These are phyloP conservation scores for Penicillium lagena DNA, from an alignment of 495 filamentous ascomycete species.

Conservation along the genomic window DNA sequence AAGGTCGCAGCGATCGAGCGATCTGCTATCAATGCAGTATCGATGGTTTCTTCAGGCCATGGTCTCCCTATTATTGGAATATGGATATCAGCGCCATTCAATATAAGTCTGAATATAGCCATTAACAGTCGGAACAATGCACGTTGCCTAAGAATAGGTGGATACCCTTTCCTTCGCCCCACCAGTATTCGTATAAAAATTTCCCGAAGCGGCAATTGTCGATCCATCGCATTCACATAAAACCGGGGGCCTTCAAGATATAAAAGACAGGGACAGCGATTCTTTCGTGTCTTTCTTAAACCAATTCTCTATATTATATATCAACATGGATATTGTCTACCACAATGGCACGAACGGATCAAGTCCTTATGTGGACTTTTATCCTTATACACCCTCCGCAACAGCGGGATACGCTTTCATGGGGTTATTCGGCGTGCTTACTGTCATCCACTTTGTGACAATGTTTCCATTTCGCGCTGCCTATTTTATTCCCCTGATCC, in stretches of 20 bases:
- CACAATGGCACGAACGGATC: conserved; percentile 27
- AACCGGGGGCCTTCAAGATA: conserved; percentile 3
- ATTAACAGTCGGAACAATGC: too few relatives aligned
- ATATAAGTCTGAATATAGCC: too few relatives aligned
- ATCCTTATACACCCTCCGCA: conserved; percentile 41
- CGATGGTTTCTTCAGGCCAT: too few relatives aligned
- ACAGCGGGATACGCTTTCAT: conserved; percentile 42
- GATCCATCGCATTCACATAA: not conserved
- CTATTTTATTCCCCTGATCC: conserved; percentile 50
- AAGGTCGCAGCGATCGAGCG: too few relatives aligned
- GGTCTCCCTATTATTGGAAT: too few relatives aligned
- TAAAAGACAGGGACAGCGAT: conserved; percentile 1
- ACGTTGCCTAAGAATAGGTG: too few relatives aligned
- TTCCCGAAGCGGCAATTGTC: not conserved
- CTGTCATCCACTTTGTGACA: conserved; percentile 32
- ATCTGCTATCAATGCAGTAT: too few relatives aligned
- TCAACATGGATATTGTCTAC: conserved; percentile 28
- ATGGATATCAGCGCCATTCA: too few relatives aligned
- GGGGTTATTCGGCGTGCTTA: conserved; percentile 38
- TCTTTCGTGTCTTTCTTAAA: not conserved
- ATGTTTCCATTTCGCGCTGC: conserved; percentile 37
- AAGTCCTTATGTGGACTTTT: conserved; percentile 33
- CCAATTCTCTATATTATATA: not conserved
- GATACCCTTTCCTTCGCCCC: not conserved
- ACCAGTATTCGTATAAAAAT: not conserved